Evolutionary conservation across 148 eudicot species (phyloP).

Genomic region (Persicaria maculosa): DNA sequence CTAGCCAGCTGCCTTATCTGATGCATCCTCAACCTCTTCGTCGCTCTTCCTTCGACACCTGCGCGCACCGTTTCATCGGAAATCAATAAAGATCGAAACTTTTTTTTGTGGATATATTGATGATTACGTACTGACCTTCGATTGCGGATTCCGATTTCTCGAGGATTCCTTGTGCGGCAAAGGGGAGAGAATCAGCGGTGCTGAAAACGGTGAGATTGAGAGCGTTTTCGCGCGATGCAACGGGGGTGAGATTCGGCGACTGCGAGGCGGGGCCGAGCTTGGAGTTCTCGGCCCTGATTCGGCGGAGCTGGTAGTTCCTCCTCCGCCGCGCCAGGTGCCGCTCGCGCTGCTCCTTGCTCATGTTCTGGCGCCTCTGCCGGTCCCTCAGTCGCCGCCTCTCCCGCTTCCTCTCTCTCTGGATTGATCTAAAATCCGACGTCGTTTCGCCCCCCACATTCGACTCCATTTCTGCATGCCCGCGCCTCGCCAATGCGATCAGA

Average conservation of each 20-base stretch:
- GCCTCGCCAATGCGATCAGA: neutral
- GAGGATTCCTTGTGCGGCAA: neutral
- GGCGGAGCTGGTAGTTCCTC: conserved; percentile 46
- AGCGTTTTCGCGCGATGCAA: neutral
- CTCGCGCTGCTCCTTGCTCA: conserved; percentile 52
- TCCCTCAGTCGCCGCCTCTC: conserved; percentile 51
- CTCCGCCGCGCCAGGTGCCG: conserved; percentile 62
- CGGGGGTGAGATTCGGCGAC: neutral
- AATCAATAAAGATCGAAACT: no score
- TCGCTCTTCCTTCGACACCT: no score
- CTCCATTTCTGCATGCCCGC: conserved; percentile 7
- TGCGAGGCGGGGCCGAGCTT: conserved; percentile 14
- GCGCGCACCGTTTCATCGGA: no score
- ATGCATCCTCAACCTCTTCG: conserved; percentile 25
- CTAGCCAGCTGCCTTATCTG: conserved; percentile 40
- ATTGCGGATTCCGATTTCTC: conserved; percentile 10
- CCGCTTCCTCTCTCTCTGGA: conserved; percentile 42
- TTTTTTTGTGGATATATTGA: no score
- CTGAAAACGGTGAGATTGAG: neutral
- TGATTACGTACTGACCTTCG: conserved; percentile 12
- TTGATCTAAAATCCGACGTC: conserved; percentile 15
- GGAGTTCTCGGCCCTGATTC: conserved; percentile 36
- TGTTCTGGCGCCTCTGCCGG: conserved; percentile 49
- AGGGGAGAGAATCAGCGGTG: neutral
- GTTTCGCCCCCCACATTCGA: conserved; percentile 11